Percentiles rank a stretch among this genome's conserved stretches.
These are phyloP conservation scores for Copromyces sp. DNA, from an alignment of 495 filamentous ascomycete species.

Conservation along the genomic window DNA sequence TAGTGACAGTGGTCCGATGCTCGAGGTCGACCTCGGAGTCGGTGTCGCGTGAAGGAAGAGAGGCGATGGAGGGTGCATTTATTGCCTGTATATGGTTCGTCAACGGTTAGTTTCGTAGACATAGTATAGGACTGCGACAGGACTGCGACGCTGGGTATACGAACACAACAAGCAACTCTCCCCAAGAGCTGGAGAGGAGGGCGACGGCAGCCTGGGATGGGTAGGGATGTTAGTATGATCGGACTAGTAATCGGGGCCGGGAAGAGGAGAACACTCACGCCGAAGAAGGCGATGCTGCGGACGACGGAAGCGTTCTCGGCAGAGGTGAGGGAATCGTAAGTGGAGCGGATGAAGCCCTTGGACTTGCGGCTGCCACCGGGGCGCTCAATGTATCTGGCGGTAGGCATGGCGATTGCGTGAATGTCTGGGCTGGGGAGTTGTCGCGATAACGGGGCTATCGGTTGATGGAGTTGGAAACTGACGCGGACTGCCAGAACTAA, in stretches of 20 bases:
- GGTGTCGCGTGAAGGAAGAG: not conserved
- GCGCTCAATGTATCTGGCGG: slow-evolving; percentile 22
- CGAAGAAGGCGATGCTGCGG: slow-evolving; percentile 60
- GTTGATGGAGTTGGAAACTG: not conserved
- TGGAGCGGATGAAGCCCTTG: slow-evolving; percentile 31
- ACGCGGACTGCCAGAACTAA: not conserved
- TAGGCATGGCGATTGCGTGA: slow-evolving; percentile 29
- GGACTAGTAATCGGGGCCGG: not conserved
- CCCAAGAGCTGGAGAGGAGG: slow-evolving; percentile 63
- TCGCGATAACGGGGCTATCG: not conserved
- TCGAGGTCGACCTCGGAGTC: not conserved
- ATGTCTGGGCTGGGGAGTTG: not conserved
- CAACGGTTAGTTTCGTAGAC: not conserved
- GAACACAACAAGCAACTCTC: slow-evolving; percentile 36
- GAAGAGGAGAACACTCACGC: slow-evolving; percentile 40
- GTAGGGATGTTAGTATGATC: slow-evolving; percentile 13
- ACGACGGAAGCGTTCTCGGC: slow-evolving; percentile 69
- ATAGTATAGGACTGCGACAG: not conserved
- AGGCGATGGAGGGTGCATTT: not conserved
- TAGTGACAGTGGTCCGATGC: not conserved
- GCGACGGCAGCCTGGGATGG: slow-evolving; percentile 52
- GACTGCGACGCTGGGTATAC: not conserved
- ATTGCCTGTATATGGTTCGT: not conserved
- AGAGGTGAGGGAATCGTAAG: slow-evolving; percentile 55
- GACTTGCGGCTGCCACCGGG: slow-evolving; percentile 16